Percentiles rank a stretch among this genome's conserved stretches.
These are phyloP conservation scores for Leucaena leucocephala DNA, from an alignment of 306 rosid genomes.

Conservation along the genomic window DNA sequence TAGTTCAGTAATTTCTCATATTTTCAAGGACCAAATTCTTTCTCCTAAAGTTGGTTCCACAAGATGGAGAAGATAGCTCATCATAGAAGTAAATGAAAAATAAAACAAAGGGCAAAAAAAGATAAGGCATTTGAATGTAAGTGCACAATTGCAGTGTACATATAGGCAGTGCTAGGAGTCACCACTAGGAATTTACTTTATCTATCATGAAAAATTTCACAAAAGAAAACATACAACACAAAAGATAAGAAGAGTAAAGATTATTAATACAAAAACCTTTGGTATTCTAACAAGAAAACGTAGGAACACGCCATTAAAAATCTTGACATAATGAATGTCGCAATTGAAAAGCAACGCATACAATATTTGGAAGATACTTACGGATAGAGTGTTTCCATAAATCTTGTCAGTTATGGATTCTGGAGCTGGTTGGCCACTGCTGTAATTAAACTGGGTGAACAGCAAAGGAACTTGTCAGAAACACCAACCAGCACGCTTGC, in stretches of 20 bases:
- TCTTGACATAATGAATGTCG: slow-evolving; percentile 20
- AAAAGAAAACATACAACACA: not conserved
- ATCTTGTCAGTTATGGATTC: slow-evolving; percentile 97
- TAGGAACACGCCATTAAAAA: slow-evolving; percentile 13
- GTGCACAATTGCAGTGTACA: not conserved
- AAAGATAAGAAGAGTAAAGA: slow-evolving; percentile 7
- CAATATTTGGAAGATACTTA: slow-evolving; percentile 51
- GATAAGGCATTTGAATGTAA: not conserved
- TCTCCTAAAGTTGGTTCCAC: not conserved
- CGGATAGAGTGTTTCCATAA: slow-evolving; percentile 94
- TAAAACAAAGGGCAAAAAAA: not conserved
- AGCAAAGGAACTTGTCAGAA: slow-evolving; percentile 46
- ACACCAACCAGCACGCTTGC: slow-evolving; percentile 21
- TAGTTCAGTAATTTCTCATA: not conserved
- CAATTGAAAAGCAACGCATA: slow-evolving; percentile 21
- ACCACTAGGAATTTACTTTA: not conserved
- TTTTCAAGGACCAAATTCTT: not conserved
- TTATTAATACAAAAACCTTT: not conserved
- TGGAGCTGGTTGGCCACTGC: slow-evolving; percentile 99
- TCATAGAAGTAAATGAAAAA: not conserved
- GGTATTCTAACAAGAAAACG: slow-evolving; percentile 27
- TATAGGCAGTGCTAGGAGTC: not conserved
- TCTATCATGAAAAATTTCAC: slow-evolving; percentile 1
- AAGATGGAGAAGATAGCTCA: not conserved
- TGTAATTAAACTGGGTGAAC: slow-evolving; percentile 80